Evolutionary conservation across 164 flowering plant species (phyloP).

Genomic region (Vitis cinerea): DNA sequence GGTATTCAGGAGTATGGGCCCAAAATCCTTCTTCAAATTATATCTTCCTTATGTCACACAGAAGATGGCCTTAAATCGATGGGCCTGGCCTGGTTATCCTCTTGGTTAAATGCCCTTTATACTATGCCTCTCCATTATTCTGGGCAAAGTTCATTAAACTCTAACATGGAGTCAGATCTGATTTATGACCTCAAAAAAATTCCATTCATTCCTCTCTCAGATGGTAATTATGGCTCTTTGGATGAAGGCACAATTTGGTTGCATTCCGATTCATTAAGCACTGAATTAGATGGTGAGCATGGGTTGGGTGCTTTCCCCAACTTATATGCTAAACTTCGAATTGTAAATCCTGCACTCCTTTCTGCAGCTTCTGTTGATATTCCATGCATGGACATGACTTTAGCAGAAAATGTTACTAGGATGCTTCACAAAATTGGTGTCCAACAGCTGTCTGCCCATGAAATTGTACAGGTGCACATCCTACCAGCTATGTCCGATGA

Average conservation of each 20-base stretch:
- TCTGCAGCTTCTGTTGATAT: slow-evolving; percentile 29
- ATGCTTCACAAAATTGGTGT: slow-evolving; percentile 74
- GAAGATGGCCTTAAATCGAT: slow-evolving; percentile 49
- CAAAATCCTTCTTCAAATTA: slow-evolving; percentile 48
- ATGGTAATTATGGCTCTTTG: slow-evolving; percentile 75
- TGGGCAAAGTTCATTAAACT: slow-evolving; percentile 18
- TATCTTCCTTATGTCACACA: slow-evolving; percentile 48
- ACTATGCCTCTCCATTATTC: slow-evolving; percentile 36
- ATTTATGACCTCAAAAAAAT: slow-evolving; percentile 41
- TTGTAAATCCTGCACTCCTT: slow-evolving; percentile 61
- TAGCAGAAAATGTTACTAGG: slow-evolving; percentile 33
- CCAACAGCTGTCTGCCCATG: slow-evolving; percentile 77
- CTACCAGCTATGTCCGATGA: slow-evolving; percentile 61
- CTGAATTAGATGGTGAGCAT: slow-evolving; percentile 39
- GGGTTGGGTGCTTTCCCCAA: slow-evolving; percentile 52
- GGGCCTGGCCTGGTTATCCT: slow-evolving; percentile 75
- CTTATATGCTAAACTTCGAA: slow-evolving; percentile 65
- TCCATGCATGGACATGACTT: slow-evolving; percentile 21
- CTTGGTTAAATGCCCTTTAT: slow-evolving; percentile 62
- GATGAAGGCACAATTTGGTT: slow-evolving; percentile 83
- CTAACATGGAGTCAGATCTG: slow-evolving; percentile 35
- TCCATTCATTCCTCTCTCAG: slow-evolving; percentile 86
- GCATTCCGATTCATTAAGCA: slow-evolving; percentile 42
- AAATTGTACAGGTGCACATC: slow-evolving; percentile 64
- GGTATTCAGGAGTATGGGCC: slow-evolving; percentile 87